Evolutionary conservation across 306 rosid genomes (phyloP), one percentile per base, ranked within the genome.

Genomic region (Pachyrhizus erosus): DNA sequence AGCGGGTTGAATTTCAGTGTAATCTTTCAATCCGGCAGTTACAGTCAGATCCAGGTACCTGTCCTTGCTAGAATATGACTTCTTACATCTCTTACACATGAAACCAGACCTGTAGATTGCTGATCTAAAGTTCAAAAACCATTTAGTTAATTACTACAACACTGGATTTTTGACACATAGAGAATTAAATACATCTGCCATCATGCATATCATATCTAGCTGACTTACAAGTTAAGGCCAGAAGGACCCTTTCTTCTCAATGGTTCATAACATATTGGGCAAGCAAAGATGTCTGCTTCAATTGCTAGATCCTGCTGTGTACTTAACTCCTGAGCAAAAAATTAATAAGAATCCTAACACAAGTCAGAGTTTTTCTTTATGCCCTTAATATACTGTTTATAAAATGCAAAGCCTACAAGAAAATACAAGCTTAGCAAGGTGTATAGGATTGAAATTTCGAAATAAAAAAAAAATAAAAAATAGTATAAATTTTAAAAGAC

Each of bases 41-140:
- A 96, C 85, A 12, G 98, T 92, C 58, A 96, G 88, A 82, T 96
- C 99, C 88, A 96, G 79, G 83, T 85, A 96, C 18, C 82, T 79
- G 29, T 92, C 95, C 84, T 89, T 96, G 84, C 99, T 96, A 9
- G 99, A 85, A 82, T 92, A 93, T 46, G 94, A 78, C 80, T 92
- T 93, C n/a, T 84, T 87, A 86, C 99, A 96, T 86, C 83, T 88
- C 84, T 67, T 84, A 68, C 99, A 96, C 90, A 85, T 91, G 88
- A 96, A 93, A 75, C 94, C 97, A 61, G 96, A 90, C 87, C 99
- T 92, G 84, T 91, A 93, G 33, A 96, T 91, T 77, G 98, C 96
- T 87, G 90, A 86, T 81, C 99, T 96, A 90, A 77, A 73, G 58
- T 55, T 88, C 26, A 29, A 8, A 20, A 76, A 57, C 73, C 42